phyloP scores from a whole-genome alignment of 2,329 filamentous ascomycete genomes.

The Pseudopyricularia cyperi region DNA sequence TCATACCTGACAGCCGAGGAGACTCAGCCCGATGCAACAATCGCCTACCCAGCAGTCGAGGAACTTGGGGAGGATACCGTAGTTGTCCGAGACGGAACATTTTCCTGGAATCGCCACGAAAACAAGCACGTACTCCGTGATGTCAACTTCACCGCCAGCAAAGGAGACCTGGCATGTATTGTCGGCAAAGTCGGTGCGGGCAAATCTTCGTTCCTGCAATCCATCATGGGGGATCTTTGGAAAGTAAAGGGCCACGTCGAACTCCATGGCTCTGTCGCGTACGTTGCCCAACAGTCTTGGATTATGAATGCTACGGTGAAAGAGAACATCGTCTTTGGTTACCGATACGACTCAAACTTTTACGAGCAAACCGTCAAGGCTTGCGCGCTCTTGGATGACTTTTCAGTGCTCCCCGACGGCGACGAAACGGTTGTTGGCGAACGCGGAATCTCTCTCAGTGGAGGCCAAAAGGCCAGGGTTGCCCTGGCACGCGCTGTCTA shows the following conservation, averaged over 20 bases:
- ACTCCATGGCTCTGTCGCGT: slow-evolving; percentile 72
- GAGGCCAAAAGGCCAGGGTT: slow-evolving; percentile 89
- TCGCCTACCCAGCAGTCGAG: slow-evolving; percentile 53
- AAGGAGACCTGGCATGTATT: slow-evolving; percentile 85
- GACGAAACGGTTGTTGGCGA: slow-evolving; percentile 96
- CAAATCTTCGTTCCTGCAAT: slow-evolving; percentile 85
- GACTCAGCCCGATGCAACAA: slow-evolving; percentile 73
- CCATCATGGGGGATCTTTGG: slow-evolving; percentile 82
- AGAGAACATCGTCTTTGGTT: slow-evolving; percentile 94
- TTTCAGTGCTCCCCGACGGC: slow-evolving; percentile 82
- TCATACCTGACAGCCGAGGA: slow-evolving; percentile 81
- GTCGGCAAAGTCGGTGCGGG: slow-evolving; percentile 90
- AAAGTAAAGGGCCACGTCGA: slow-evolving; percentile 75
- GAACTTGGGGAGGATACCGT: slow-evolving; percentile 78
- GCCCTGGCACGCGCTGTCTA: slow-evolving; percentile 91
- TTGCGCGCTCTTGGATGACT: slow-evolving; percentile 83
- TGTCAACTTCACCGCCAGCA: slow-evolving; percentile 79
- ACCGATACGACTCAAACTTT: slow-evolving; percentile 85
- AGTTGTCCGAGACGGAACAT: slow-evolving; percentile 68
- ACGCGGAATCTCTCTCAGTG: slow-evolving; percentile 88
- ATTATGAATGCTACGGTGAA: slow-evolving; percentile 96
- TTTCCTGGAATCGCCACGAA: slow-evolving; percentile 88
- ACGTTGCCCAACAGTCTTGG: slow-evolving; percentile 89
- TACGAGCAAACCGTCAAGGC: slow-evolving; percentile 88
- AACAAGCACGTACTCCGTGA: slow-evolving; percentile 59